Conservation (phyloP, 371 early-diverging fungal species). For the Mucor velutinosus region DNA sequence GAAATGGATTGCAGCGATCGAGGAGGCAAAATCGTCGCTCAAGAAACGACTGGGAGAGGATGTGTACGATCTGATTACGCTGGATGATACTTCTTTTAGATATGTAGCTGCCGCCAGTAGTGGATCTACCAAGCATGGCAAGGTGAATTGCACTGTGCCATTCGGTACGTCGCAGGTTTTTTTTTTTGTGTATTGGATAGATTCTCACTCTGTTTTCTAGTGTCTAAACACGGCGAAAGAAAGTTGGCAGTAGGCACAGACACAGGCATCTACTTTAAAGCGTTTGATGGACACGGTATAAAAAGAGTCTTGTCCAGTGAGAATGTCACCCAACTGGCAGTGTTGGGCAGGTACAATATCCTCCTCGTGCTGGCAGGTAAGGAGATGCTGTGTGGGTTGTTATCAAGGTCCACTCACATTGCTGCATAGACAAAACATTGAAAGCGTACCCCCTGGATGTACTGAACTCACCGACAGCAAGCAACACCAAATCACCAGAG, state of each 20-base stretch:
- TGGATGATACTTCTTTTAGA: constrained; percentile 18
- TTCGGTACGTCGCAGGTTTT: constrained; percentile 23
- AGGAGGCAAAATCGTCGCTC: constrained; percentile 58
- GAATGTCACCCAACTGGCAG: constrained; percentile 26
- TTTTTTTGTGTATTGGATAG: background rate
- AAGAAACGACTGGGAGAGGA: constrained; percentile 36
- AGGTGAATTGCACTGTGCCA: constrained; percentile 64
- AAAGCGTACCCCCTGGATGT: constrained; percentile 61
- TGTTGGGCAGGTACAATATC: constrained; percentile 26
- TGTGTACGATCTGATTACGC: constrained; percentile 17
- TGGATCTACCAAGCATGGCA: constrained; percentile 32
- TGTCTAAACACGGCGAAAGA: constrained; percentile 28
- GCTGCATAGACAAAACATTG: constrained; percentile 55
- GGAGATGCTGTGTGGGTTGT: background rate
- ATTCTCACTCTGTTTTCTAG: constrained; percentile 1
- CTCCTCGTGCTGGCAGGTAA: constrained; percentile 31
- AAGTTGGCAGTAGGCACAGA: constrained; percentile 78
- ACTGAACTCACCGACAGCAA: constrained; percentile 21
- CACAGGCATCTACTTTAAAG: constrained; percentile 63
- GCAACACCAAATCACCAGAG: constrained; percentile 27
- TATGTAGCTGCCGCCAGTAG: constrained; percentile 2
- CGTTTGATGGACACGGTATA: background rate
- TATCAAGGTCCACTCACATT: background rate
- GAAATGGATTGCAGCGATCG: constrained; percentile 78
- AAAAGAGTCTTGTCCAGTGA: constrained; percentile 11